Conservation (phyloP, 2,329 filamentous ascomycete species). For the Fusarium mundagurra region DNA sequence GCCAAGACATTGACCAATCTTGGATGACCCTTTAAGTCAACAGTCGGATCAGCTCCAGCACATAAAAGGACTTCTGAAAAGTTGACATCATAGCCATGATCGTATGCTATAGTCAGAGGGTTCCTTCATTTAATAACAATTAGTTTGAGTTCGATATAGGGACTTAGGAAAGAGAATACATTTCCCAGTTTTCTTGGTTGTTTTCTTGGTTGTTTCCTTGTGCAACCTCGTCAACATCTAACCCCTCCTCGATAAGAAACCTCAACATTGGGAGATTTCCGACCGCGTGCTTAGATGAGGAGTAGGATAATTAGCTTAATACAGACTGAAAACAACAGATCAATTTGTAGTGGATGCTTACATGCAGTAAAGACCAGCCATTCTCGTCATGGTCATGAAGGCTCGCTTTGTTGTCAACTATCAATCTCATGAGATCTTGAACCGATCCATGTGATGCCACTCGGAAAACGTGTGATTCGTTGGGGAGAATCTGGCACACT, state of each 20-base stretch:
- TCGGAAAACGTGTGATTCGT: accelerated
- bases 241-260: accelerated
- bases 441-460: accelerated
- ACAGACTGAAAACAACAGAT: accelerated
- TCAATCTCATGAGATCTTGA: not conserved
- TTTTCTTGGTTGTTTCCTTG: accelerated
- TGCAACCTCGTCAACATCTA: not conserved
- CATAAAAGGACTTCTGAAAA: accelerated
- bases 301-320: accelerated
- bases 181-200: too few species aligned
- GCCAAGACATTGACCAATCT: accelerated
- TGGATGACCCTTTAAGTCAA: accelerated
- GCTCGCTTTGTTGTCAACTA: not conserved
- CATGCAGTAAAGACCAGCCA: not conserved
- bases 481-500: not conserved
- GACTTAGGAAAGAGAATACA: accelerated
- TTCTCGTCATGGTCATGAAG: not conserved
- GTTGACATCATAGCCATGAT: accelerated
- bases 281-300: accelerated
- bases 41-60: not conserved
- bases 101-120: accelerated
- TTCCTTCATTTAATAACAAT: accelerated
- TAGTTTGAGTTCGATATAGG: accelerated
- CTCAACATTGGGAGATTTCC: not conserved
- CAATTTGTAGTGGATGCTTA: accelerated